Conservation (phyloP, 148 eudicot species). For the Dianthus caryophyllus region DNA sequence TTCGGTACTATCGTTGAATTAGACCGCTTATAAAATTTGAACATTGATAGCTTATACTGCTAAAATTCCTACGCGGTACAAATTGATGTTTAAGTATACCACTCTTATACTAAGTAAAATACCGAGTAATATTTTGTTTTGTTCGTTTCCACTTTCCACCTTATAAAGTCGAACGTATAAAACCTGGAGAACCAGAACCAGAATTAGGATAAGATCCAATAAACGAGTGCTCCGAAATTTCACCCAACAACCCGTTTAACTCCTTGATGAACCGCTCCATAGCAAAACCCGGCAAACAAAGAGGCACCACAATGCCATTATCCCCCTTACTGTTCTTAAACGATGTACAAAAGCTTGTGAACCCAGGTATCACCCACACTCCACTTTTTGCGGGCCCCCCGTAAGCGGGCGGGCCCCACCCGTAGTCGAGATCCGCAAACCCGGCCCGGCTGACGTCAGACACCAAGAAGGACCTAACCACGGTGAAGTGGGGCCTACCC, state of each 20-base stretch:
- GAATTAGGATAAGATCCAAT: too few relatives aligned
- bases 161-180: constrained; percentile 23
- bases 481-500: constrained; percentile 29
- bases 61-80: too few relatives aligned
- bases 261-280: constrained; percentile 29
- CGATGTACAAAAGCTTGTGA: constrained; percentile 26
- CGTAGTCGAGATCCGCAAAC: constrained; percentile 31
- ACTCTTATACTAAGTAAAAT: too few relatives aligned
- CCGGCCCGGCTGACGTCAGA: constrained; percentile 33
- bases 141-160: neutral
- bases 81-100: too few relatives aligned
- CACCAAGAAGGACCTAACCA: constrained; percentile 23
- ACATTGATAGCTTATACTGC: too few relatives aligned
- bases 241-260: constrained; percentile 21
- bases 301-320: constrained; percentile 30
- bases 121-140: neutral
- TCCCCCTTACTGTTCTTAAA: constrained; percentile 26
- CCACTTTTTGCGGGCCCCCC: constrained; percentile 30
- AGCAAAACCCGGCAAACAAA: constrained; percentile 30
- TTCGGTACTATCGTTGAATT: too few relatives aligned
- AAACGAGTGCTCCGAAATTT: neutral
- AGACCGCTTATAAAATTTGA: too few relatives aligned
- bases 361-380: constrained; percentile 23
- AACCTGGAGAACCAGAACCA: constrained; percentile 6
- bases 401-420: constrained; percentile 46